Evolutionary conservation across 2,329 filamentous ascomycete genomes (phyloP).

Genomic region (Fusarium nelsonii): DNA sequence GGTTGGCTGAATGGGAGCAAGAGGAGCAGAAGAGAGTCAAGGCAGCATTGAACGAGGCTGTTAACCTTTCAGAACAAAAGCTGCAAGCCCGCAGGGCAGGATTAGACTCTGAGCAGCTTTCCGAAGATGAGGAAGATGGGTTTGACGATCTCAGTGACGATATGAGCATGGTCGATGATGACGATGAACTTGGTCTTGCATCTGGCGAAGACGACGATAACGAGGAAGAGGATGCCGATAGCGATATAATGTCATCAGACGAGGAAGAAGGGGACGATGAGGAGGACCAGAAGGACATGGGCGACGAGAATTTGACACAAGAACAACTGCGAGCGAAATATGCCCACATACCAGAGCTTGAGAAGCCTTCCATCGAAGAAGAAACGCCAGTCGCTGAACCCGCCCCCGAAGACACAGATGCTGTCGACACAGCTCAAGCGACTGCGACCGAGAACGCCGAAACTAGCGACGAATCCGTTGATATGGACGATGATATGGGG

Average conservation of each 20-base stretch:
- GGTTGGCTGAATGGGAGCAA: slow-evolving; percentile 72
- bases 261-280: slow-evolving; percentile 73
- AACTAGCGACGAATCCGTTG: slow-evolving; percentile 73
- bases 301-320: slow-evolving; percentile 75
- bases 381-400: slow-evolving; percentile 42
- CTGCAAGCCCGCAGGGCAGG: slow-evolving; percentile 70
- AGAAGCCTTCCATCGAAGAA: slow-evolving; percentile 48
- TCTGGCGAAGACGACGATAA: slow-evolving; percentile 56
- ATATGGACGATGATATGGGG: slow-evolving; percentile 76
- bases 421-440: slow-evolving; percentile 36
- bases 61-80: slow-evolving; percentile 77
- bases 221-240: slow-evolving; percentile 58
- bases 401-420: slow-evolving; percentile 43
- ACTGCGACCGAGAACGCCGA: slow-evolving; percentile 54
- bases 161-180: slow-evolving; percentile 53
- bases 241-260: slow-evolving; percentile 70
- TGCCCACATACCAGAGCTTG: slow-evolving; percentile 68
- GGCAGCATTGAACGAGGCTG: slow-evolving; percentile 78
- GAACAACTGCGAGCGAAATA: slow-evolving; percentile 79
- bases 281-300: slow-evolving; percentile 64
- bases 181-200: slow-evolving; percentile 52
- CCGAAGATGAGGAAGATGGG: slow-evolving; percentile 60
- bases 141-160: slow-evolving; percentile 63
- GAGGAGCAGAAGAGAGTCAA: slow-evolving; percentile 73
- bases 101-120: slow-evolving; percentile 64